Evolutionary conservation across 2,329 filamentous ascomycete genomes (phyloP).

Genomic region (Alternaria tenuissima): DNA sequence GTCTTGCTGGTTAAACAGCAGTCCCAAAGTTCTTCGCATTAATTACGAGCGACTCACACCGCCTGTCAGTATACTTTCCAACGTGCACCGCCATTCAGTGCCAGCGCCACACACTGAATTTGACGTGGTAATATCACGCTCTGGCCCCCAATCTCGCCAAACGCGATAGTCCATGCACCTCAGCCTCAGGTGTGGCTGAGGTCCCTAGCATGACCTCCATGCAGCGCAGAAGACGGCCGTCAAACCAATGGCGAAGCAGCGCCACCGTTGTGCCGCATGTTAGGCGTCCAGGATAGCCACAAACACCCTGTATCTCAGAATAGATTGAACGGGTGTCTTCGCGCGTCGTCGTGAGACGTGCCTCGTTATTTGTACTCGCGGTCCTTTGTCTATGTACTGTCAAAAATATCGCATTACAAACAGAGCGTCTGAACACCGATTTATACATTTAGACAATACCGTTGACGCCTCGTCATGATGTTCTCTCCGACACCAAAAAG

Average conservation of each 20-base stretch:
- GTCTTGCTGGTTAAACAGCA: slow-evolving; percentile 7
- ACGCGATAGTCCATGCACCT: not conserved
- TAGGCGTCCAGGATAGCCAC: slow-evolving; percentile 31
- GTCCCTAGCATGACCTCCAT: not conserved
- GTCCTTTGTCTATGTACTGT: not conserved
- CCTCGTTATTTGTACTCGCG: slow-evolving; percentile 10
- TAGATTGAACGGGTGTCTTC: slow-evolving; percentile 7
- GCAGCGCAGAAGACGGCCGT: slow-evolving; percentile 14
- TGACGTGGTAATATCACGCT: slow-evolving; percentile 3
- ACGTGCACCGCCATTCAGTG: slow-evolving; percentile 11
- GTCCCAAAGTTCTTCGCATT: not conserved
- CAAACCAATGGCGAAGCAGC: slow-evolving; percentile 20
- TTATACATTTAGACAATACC: not conserved
- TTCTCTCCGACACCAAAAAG: slow-evolving; percentile 32
- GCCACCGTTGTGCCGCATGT: slow-evolving; percentile 23
- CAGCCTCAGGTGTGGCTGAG: slow-evolving; percentile 23
- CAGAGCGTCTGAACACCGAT: not conserved
- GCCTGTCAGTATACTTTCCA: not conserved
- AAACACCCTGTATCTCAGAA: slow-evolving; percentile 33
- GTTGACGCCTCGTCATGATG: slow-evolving; percentile 25
- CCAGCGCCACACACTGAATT: slow-evolving; percentile 9
- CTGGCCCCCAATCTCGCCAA: slow-evolving; percentile 11
- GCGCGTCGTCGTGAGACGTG: slow-evolving; percentile 2
- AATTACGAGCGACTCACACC: not conserved
- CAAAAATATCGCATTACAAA: not conserved